Evolutionary conservation across 2,329 filamentous ascomycete genomes (phyloP), one percentile per base, ranked within the genome.

Genomic region (Amesomyces nigricolor): DNA sequence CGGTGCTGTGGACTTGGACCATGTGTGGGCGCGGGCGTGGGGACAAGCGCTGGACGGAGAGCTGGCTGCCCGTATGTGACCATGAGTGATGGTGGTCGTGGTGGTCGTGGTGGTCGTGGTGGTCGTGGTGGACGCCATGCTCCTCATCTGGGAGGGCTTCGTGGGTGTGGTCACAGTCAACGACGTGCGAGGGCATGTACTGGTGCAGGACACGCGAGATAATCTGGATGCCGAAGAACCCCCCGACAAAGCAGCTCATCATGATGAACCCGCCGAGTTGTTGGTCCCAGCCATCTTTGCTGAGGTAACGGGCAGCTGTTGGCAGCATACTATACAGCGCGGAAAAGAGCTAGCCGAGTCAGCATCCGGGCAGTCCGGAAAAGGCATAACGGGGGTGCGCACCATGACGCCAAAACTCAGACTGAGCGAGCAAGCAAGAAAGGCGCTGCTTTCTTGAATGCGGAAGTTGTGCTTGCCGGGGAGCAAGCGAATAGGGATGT

Each of bases 341-440:
- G 37, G 91, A 96, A 71, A 96, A 96, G 40, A 96, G 80, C 91
- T 96, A 64, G 4, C 39, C 2, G 16, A 13, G 43, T 16, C 30
- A 39, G 62, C 39, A 61, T 50, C 47, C 50, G 42, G 22, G 43
- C 22, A 14, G 11, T 43, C 35, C 39, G 30, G 11, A 22, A 37
- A 53, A 51, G 56, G 30, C 46, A 37, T n/a, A 59, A 14, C 22
- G 4, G 14, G 4, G 7, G 1, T n/a, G 68, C 82, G 62, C 71
- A 96, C 91, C 91, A 99, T 95, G 45, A 97, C 91, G 43, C 94
- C 92, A 63, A 96, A 96, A 69, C 91, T 96, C 61, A 99, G 73
- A 71, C 91, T 96, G 58, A 97, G 73, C 0, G 92, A 96, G 19
- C 85, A 84, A 0, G 91, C 91, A 4, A 96, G 78, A 68, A 99